Evolutionary conservation across 2,329 filamentous ascomycete species (phyloP), one percentile per base, ranked within the genome.

Genomic region (Fusarium oligoseptatum): DNA sequence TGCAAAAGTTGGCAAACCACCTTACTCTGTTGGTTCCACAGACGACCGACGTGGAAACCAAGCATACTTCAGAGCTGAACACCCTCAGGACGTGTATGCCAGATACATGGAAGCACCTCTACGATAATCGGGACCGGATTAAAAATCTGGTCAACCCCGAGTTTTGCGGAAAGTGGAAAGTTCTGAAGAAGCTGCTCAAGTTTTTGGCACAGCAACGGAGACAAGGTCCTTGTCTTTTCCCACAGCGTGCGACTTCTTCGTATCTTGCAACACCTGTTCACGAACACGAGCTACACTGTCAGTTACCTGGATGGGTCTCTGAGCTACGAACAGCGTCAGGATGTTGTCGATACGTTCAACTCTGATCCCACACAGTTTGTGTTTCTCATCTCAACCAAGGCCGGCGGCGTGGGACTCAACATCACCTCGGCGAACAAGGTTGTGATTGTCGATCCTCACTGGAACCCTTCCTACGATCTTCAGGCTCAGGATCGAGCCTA

Each of bases 401-500:
- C 97, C 3, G 97, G 97, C 27, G 97, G 97, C 6, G 93, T 98
- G 1, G 97, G 97, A 0, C 87, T 99, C 32, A 99, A 99, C 81
- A 98, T 99, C 80, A 98, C 96, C 0, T 97, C 95, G 2, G 97
- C 97, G 2, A 99, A 99, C 84, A 98, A 98, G 83, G 97, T 99
- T 0, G 96, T 99, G 45, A 94, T 99, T 39, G 92, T 98, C 57
- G 97, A 98, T 81, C 97, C 97, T 0, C 97, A 98, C 78, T 99
- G 97, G 97, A 99, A 99, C 76, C 97, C 97, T 0, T 91, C 94
- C 2, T 96, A 97, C 76, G 97, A 99, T 79, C 88, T 98, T 1
- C 97, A 99, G 82, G 97, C 97, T 0, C 97, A 99, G 83, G 97
- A 99, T 80, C 91, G 97, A 61, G 97, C 97, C 3, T 98, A 99